Evolutionary conservation across 1,284 basidiomycete genomes (phyloP), one percentile per base, ranked within the genome.

Genomic region (Pseudozyma hubeiensis): DNA sequence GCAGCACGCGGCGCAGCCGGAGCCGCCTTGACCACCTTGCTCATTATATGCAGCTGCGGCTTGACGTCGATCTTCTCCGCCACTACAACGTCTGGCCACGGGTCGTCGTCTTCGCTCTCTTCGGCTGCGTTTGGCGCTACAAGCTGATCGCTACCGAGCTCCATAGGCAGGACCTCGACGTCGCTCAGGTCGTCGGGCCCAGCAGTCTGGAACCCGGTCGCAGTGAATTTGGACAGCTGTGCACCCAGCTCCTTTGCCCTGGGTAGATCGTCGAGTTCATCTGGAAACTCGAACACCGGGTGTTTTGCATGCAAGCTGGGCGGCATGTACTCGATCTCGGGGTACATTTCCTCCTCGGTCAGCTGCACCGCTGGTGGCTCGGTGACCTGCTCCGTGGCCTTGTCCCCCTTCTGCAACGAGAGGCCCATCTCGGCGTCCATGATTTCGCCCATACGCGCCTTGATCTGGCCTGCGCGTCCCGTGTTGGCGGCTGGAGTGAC

Each of bases 401-500:
- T 60, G 46, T 67, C 61, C 24, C 40, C 57, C 40, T 67, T 67
- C n/a, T 58, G 61, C 35, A 61, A 41, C 49, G 63, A 68, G 8
- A 74, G 41, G 0, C 77, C 68, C 59, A 72, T 54, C 41, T 72
- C 72, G 13, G 77, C 67, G 44, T 79, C 80, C 49, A 72, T 35
- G 34, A 77, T 69, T 49, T 81, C 77, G 49, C 74, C 78, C 63
- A 81, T 70, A 29, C 72, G 64, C 16, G 77, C 77, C 35, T 81
- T 81, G 62, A 79, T 77, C 54, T 78, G 75, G 7, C 78, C 80
- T 2, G 75, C 75, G 10, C 75, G 64, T 29, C 80, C 80, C 16
- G 79, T 60, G 51, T 81, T 81, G 52, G 72, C 75, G 0, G 78
- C 77, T 4, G 80, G 80, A 29, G 80, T 81, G 45, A 81, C 65